These are phyloP conservation scores for Candida methanosorbosa DNA, from an alignment of 805 yeast genomes.

Conservation along the genomic window DNA sequence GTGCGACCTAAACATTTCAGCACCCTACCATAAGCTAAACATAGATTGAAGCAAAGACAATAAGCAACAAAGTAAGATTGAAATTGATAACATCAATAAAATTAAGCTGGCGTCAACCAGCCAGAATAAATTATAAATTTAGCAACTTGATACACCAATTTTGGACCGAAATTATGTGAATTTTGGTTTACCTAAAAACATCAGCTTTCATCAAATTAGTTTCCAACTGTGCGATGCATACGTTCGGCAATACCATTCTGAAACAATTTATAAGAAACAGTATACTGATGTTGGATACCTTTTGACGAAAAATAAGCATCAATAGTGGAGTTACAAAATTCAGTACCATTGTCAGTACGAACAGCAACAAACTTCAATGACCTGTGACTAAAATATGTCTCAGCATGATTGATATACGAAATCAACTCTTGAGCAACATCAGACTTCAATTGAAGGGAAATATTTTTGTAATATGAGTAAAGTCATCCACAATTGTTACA, in stretches of 20 bases:
- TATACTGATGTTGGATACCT: not conserved
- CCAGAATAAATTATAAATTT: no score
- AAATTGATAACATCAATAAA: no score
- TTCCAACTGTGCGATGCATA: not conserved
- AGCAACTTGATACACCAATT: no score
- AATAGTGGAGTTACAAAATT: not conserved
- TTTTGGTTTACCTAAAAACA: not conserved
- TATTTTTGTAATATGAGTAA: no score
- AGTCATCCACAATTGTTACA: no score
- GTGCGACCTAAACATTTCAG: no score
- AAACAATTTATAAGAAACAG: not conserved
- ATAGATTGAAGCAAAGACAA: no score
- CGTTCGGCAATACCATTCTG: not conserved
- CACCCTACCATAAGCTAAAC: no score
- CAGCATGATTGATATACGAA: not conserved
- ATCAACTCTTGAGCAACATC: not conserved
- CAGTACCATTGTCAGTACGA: not conserved
- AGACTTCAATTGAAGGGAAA: no score
- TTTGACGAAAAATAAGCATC: not conserved
- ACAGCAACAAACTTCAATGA: not conserved
- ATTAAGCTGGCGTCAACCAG: no score
- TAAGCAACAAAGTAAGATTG: no score
- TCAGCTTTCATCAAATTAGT: slow-evolving; percentile 3
- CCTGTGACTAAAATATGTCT: not conserved
- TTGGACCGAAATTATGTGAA: not conserved